Base-by-base conservation (phyloP, 257 asterid species). In the Jacaranda copaia region DNA sequence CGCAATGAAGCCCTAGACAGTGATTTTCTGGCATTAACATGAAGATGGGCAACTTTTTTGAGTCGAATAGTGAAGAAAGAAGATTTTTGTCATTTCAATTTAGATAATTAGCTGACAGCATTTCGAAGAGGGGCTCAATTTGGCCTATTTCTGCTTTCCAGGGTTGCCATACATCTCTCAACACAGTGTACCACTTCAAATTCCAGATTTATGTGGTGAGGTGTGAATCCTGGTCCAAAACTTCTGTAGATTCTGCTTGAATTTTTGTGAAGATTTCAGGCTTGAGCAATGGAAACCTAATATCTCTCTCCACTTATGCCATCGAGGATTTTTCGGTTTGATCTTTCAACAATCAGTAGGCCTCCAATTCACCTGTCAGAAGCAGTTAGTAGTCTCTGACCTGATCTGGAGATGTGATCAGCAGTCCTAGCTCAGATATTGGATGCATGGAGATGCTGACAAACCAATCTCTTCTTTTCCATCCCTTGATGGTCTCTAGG, bases 281-380 rank as follows among this genome's bases (percentile, higher is more conserved):
- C 68, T 79, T 85, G 63, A 89, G 93, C 84, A 89, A 73, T 86
- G 85, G 71, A 83, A 83, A 87, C 74, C 90, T 80, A 77, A 89
- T 84, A 80, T 85, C 93, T 83, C 93, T 85, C n/a, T 70, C 85
- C 85, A 88, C 89, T 87, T 13, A 87, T 64, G 68, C 80, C 87
- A 56, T 91, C 90, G 2, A 82, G 59, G 15, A 89, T 87, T 78
- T 80, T 84, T n/a, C 77, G 11, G 40, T 68, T 78, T 19, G 84
- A 53, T 18, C 93, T 89, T 74, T 84, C 88, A 16, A 87, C 79
- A 74, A 87, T 84, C 0, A 91, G 93, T 49, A 87, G 84, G 12
- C 91, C 90, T 67, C 91, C 94, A 9, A 87, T 87, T 80, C 77
- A 76, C 14, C 79, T 85, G 3, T 87, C 88, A n/a, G n/a, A n/a